Conservation (phyloP, 305 asterid genomes). For the Ajuga reptans region DNA sequence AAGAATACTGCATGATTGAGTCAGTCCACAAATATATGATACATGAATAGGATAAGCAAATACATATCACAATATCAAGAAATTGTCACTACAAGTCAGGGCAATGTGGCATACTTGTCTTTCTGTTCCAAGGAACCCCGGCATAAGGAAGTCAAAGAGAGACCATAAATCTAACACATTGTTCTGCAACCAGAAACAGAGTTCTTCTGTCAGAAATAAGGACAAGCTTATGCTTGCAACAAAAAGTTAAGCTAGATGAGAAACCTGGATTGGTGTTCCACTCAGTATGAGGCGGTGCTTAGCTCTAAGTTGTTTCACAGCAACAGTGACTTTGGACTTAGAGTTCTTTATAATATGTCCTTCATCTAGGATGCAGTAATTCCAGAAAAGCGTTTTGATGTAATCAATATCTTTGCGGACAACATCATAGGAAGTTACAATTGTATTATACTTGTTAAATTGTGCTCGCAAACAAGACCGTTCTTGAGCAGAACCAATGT, state of each 20-base stretch:
- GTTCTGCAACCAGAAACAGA: slow-evolving; percentile 60
- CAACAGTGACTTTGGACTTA: slow-evolving; percentile 87
- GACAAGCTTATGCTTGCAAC: slow-evolving; percentile 12
- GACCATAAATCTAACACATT: slow-evolving; percentile 98
- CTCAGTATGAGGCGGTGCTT: slow-evolving; percentile 95
- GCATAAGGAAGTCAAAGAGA: slow-evolving; percentile 98
- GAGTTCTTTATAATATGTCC: slow-evolving; percentile 92
- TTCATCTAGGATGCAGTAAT: slow-evolving; percentile 92
- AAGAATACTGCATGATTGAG: not conserved
- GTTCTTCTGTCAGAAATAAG: slow-evolving; percentile 27
- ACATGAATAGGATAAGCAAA: not conserved
- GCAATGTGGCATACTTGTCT: slow-evolving; percentile 68
- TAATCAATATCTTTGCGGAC: slow-evolving; percentile 85
- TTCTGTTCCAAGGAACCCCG: slow-evolving; percentile 99
- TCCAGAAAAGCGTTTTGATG: slow-evolving; percentile 71
- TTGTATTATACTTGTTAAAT: slow-evolving; percentile 66
- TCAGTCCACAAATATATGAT: not conserved
- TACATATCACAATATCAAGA: not conserved
- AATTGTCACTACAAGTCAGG: slow-evolving; percentile 8
- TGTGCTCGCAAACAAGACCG: slow-evolving; percentile 59
- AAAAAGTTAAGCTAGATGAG: slow-evolving; percentile 21
- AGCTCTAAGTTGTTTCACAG: slow-evolving; percentile 91
- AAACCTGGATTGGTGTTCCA: slow-evolving; percentile 98
- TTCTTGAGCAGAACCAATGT: slow-evolving; percentile 91
- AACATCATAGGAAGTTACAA: slow-evolving; percentile 88